A percentile compares a stretch with the other conserved stretches of the same genome.
phyloP scores from a whole-genome alignment of 129 eudicot genomes.

The Lonicera japonica region DNA sequence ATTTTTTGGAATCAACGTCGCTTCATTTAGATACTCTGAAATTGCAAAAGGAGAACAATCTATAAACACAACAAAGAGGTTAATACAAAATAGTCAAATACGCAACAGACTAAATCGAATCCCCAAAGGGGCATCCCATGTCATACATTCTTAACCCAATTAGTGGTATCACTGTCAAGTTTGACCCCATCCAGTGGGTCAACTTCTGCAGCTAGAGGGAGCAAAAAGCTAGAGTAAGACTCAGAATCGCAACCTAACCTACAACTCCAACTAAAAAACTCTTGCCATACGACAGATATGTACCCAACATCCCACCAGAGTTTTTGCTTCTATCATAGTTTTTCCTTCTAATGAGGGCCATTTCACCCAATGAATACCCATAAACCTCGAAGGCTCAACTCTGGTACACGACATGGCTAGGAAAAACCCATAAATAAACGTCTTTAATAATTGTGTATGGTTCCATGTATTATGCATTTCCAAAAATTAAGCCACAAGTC shows the following conservation, averaged over 20 bases:
- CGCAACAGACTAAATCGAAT: constrained; percentile 11
- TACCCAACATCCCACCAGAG: not conserved
- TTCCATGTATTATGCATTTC: too few species aligned
- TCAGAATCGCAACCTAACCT: not conserved
- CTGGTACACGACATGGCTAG: too few species aligned
- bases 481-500: too few species aligned
- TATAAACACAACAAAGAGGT: constrained; percentile 30
- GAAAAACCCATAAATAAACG: too few species aligned
- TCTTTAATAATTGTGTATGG: too few species aligned
- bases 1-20: constrained; percentile 83
- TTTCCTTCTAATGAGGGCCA: not conserved
- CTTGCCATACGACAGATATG: not conserved
- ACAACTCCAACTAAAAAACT: not conserved
- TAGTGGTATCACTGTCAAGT: not conserved
- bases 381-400: not conserved
- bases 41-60: constrained; percentile 38
- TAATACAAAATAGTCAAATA: constrained; percentile 10
- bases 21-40: constrained; percentile 95
- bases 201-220: not conserved
- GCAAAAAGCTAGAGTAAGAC: not conserved
- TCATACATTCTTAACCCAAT: constrained; percentile 3
- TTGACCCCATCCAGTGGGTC: not conserved
- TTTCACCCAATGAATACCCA: not conserved
- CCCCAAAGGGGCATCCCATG: constrained; percentile 12
- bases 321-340: too few species aligned